Evolutionary conservation across 768 basidiomycete species (phyloP).

Genomic region (Amanita subjunquillea): DNA sequence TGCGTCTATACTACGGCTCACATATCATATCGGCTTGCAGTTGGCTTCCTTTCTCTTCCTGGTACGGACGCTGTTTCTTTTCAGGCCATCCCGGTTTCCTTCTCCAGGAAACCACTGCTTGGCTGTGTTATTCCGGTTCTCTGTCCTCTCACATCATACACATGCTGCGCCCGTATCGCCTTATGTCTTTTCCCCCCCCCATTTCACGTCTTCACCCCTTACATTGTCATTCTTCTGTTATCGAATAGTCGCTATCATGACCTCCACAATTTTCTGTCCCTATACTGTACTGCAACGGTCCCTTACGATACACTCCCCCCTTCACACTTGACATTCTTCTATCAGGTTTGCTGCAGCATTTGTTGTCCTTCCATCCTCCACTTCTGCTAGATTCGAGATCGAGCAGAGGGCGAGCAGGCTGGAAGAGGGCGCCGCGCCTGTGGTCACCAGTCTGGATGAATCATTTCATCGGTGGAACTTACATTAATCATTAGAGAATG

Average conservation of each 20-base stretch:
- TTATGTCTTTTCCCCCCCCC: constrained; percentile 10
- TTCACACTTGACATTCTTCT: background rate
- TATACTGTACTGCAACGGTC: constrained; percentile 7
- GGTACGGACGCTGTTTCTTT: constrained; percentile 71
- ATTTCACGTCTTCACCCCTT: constrained; percentile 10
- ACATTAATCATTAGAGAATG: constrained; percentile 4
- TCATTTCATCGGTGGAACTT: background rate
- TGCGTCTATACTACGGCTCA: constrained; percentile 10
- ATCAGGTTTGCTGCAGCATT: constrained; percentile 17
- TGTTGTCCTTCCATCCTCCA: constrained; percentile 65
- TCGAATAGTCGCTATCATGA: constrained; percentile 8
- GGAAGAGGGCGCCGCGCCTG: constrained; percentile 66
- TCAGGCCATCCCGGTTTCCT: constrained; percentile 30
- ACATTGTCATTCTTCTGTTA: constrained; percentile 12
- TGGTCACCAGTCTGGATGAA: constrained; percentile 11
- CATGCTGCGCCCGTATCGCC: constrained; percentile 22
- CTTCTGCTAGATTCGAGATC: constrained; percentile 27
- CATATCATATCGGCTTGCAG: constrained; percentile 19
- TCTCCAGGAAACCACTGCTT: constrained; percentile 5
- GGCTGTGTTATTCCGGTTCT: constrained; percentile 9
- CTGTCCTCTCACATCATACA: constrained; percentile 10
- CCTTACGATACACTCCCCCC: constrained; percentile 5
- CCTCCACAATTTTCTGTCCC: constrained; percentile 10
- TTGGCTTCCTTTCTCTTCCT: constrained; percentile 25
- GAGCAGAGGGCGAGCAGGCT: constrained; percentile 46